A percentile compares a stretch with the other conserved stretches of the same genome.
These are phyloP conservation scores for Stemphylium lycopersici DNA, from an alignment of 2,329 filamentous ascomycete genomes.

Conservation along the genomic window DNA sequence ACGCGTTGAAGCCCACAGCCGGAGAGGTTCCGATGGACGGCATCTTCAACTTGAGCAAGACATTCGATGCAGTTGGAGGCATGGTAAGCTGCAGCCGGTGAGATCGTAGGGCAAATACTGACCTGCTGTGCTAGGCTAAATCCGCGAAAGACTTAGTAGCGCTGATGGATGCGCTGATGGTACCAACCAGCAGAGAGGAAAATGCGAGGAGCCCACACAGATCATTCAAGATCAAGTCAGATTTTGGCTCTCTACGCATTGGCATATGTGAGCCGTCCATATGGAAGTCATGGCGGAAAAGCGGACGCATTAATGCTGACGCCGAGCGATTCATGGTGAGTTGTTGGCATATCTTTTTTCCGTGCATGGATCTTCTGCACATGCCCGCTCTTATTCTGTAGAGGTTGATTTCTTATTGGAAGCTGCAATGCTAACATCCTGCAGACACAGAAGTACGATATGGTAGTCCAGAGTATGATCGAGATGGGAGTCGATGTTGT, in stretches of 20 bases:
- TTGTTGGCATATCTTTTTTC: slow-evolving; percentile 7
- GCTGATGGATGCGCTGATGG: slow-evolving; percentile 40
- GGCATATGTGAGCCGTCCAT: slow-evolving; percentile 47
- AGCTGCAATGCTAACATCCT: slow-evolving; percentile 17
- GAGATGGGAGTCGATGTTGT: slow-evolving; percentile 46
- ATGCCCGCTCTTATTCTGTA: background rate
- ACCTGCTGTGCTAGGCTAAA: slow-evolving; percentile 32
- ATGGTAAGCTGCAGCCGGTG: slow-evolving; percentile 29
- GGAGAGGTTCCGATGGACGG: slow-evolving; percentile 46
- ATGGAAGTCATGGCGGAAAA: slow-evolving; percentile 45
- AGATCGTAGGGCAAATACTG: background rate
- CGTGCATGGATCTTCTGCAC: background rate
- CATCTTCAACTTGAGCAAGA: slow-evolving; percentile 43
- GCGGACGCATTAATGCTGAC: slow-evolving; percentile 43
- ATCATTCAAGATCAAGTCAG: slow-evolving; percentile 41
- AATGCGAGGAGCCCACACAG: slow-evolving; percentile 27
- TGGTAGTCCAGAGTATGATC: slow-evolving; percentile 43
- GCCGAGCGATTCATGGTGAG: slow-evolving; percentile 48
- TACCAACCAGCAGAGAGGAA: slow-evolving; percentile 37
- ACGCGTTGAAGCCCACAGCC: slow-evolving; percentile 49
- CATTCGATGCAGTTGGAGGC: slow-evolving; percentile 43
- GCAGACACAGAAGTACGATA: slow-evolving; percentile 45
- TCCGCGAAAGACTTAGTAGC: slow-evolving; percentile 46
- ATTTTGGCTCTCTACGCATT: slow-evolving; percentile 41
- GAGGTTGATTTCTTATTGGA: slow-evolving; percentile 1